Base-by-base conservation (phyloP, 2,329 filamentous ascomycete species). In the Xylaria sp. region DNA sequence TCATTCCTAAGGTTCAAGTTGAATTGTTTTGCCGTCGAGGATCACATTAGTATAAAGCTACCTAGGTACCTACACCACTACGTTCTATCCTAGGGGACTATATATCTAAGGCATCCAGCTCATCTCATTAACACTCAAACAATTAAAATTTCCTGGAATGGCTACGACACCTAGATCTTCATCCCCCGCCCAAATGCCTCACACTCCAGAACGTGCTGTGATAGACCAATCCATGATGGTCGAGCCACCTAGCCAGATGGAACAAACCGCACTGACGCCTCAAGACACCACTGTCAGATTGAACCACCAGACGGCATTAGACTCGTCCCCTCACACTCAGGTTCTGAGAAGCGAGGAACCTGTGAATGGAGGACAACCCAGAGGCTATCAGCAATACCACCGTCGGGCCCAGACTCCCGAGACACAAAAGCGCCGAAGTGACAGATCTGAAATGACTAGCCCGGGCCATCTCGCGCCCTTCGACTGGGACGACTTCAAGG, bases 401-500 rank as follows among this genome's bases (percentile, higher is more conserved):
- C 71, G 68, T 29, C 74, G 70, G 59, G 70, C 69, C 2, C 71
- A 70, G 29, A 77, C 76, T 3, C 76, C 76, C 11, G 73, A 75
- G 31, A 81, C 81, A 17, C 81, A 83, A 69, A 79, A 79, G 56
- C 77, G 79, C 63, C 66, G 72, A 36, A 76, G 75, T 62, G 77
- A 79, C 60, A 72, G 73, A 47, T 73, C 74, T 60, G 77, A 76
- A 58, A 70, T 73, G 44, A 74, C 76, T 27, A 85, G 86, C 1
- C 84, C 85, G 0, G 84, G 84, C 20, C 79, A 81, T 59, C 80
- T 92, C 67, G 79, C 81, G 51, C 61, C 80, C 74, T 93, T 92
- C 74, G 88, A 94, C 78, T 97, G 94, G 94, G 83, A 89, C 2
- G 86, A 90, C n/a, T 89, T 97, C 36, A 85, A 94, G 77, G 76